Evolutionary conservation across 2,329 filamentous ascomycete genomes (phyloP), one percentile per base, ranked within the genome.

Genomic region (Dactylellina haptotyla): DNA sequence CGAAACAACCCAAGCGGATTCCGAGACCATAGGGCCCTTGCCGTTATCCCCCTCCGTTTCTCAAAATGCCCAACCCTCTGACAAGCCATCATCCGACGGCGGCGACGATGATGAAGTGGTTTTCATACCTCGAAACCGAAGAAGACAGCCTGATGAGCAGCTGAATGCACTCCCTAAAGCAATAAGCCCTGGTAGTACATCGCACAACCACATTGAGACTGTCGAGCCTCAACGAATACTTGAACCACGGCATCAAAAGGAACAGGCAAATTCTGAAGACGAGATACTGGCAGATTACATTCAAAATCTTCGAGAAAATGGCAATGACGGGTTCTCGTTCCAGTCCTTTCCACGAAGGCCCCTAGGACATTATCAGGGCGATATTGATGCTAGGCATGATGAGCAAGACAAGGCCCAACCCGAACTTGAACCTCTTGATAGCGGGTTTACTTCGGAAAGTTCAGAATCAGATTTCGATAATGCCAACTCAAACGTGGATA

Each of bases 91-190:
- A 8, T 53, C 59, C 14, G 39, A 28, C 10, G 59, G 41, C 18
- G 66, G 65, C 26, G 39, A 71, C 10, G 59, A 50, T 18, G 66
- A 72, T 20, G 39, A 71, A 18, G 51, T 72, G 3, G 67, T 72
- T 14, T 72, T 72, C 41, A 16, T 72, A 16, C 67, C 67, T 34
- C 51, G 67, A 2, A 72, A 65, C 23, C 51, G 48, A 28, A 54
- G 67, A 48, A 41, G 53, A n/a, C 37, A 57, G n/a, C n/a, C n/a
- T n/a, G n/a, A n/a, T n/a, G n/a, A n/a, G n/a, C n/a, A n/a, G 2
- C 26, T 28, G 9, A 20, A 8, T n/a, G 9, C 41, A 3, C 66
- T 20, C 23, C 0, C 34, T 20, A 23, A 30, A 12, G 28, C 14
- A 14, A 23, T 8, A 5, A 16, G 16, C 12, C 5, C 6, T 3